Percentiles rank a stretch among this genome's conserved stretches.
These are phyloP conservation scores for Dunaliella primolecta DNA, from an alignment of 139 green algal genomes.

Conservation along the genomic window DNA sequence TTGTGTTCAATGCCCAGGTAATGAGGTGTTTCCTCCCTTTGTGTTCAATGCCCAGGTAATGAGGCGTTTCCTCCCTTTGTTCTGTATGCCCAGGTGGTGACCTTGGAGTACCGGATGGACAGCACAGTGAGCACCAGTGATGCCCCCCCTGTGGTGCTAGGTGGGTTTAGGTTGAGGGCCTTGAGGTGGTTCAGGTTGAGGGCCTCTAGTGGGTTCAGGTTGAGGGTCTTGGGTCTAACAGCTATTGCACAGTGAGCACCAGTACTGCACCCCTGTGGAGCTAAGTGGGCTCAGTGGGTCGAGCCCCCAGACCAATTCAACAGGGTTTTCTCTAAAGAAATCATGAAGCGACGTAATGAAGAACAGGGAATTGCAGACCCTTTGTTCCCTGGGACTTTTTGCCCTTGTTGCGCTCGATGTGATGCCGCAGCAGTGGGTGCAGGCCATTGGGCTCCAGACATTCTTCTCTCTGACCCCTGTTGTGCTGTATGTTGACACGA, in stretches of 20 bases:
- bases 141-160: slow-evolving; percentile 72
- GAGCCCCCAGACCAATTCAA: no score
- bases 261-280: neutral
- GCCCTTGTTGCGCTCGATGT: neutral
- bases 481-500: neutral
- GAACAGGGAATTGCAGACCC: neutral
- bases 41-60: no score
- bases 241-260: no score
- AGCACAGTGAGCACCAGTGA: slow-evolving; percentile 69
- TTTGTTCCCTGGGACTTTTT: neutral
- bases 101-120: slow-evolving; percentile 55
- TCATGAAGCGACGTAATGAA: neutral
- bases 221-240: neutral
- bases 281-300: no score
- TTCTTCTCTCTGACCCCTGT: neutral
- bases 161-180: slow-evolving; percentile 38
- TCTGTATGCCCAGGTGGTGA: slow-evolving; percentile 52
- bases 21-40: no score
- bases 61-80: no score
- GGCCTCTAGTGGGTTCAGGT: neutral
- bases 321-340: neutral
- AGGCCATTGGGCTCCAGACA: slow-evolving; percentile 4
- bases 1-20: no score
- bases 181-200: neutral
- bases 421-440: neutral